Conservation (phyloP, 768 basidiomycete species). For the Phaeolepiota aurea region DNA sequence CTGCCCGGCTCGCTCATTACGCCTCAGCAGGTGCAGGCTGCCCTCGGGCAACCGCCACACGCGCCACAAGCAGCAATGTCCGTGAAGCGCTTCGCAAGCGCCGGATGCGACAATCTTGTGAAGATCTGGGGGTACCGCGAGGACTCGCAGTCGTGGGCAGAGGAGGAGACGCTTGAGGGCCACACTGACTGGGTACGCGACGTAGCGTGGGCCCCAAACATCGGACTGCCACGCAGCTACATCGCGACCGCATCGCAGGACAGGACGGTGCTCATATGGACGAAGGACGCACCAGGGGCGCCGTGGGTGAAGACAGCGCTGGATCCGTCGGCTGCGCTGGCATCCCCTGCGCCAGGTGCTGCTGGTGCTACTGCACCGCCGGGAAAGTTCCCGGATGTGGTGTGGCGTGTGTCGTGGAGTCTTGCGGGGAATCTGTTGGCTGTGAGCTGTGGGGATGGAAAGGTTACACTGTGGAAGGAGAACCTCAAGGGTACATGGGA, state of each 20-base stretch:
- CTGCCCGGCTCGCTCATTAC: slow-evolving; percentile 80
- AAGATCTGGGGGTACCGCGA: slow-evolving; percentile 91
- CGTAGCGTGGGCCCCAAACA: slow-evolving; percentile 98
- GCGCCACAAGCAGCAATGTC: slow-evolving; percentile 31
- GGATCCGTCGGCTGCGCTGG: slow-evolving; percentile 49
- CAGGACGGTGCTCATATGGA: slow-evolving; percentile 87
- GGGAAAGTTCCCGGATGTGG: slow-evolving; percentile 92
- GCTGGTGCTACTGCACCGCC: slow-evolving; percentile 36
- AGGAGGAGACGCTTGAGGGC: slow-evolving; percentile 85
- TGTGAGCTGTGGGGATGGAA: slow-evolving; percentile 96
- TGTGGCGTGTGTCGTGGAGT: slow-evolving; percentile 99
- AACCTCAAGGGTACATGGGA: slow-evolving; percentile 93
- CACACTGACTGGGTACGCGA: slow-evolving; percentile 98
- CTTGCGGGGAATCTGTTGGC: slow-evolving; percentile 93
- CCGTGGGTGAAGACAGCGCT: slow-evolving; percentile 78
- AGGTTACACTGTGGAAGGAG: slow-evolving; percentile 98
- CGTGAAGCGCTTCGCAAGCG: slow-evolving; percentile 90
- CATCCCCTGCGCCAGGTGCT: slow-evolving; percentile 27
- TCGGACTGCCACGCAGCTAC: slow-evolving; percentile 89
- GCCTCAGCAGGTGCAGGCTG: slow-evolving; percentile 44
- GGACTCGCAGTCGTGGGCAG: slow-evolving; percentile 80
- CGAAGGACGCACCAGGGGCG: slow-evolving; percentile 66
- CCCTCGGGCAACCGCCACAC: slow-evolving; percentile 35
- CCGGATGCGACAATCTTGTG: slow-evolving; percentile 93
- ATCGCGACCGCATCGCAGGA: slow-evolving; percentile 96